These are phyloP conservation scores for Dissophora ornata DNA, from an alignment of 192 early-diverging fungal species.

Conservation along the genomic window DNA sequence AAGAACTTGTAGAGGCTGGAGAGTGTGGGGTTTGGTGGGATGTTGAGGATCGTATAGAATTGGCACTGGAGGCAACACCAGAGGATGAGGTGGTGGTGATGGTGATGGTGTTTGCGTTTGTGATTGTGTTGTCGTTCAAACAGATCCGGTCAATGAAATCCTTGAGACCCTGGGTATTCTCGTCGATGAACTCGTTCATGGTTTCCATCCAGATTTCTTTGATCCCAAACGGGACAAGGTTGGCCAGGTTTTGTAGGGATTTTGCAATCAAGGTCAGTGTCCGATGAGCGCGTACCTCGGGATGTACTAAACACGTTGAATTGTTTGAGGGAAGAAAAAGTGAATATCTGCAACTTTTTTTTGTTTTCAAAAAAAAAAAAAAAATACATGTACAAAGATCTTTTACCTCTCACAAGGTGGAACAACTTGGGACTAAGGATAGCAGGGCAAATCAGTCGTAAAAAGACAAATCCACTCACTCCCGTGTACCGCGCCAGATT, in stretches of 20 bases:
- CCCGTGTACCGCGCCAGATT: conserved; percentile 25
- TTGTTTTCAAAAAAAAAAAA: no score
- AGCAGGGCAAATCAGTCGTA: conserved; percentile 77
- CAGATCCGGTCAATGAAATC: conserved; percentile 72
- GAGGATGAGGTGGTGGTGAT: no score
- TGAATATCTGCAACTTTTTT: no score
- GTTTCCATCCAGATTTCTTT: conserved; percentile 79
- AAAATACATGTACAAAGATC: no score
- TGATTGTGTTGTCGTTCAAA: conserved; percentile 23
- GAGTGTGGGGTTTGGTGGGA: conserved; percentile 18
- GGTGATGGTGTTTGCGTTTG: no score
- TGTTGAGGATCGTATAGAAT: conserved; percentile 26
- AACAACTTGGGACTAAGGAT: conserved; percentile 78
- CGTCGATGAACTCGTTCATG: conserved; percentile 70
- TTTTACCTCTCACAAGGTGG: conserved; percentile 67
- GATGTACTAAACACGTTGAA: no score
- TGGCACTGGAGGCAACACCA: conserved; percentile 23
- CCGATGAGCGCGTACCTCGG: conserved; percentile 63
- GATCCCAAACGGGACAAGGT: conserved; percentile 68
- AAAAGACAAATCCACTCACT: conserved; percentile 75
- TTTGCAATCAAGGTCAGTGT: conserved; percentile 80
- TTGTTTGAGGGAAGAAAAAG: no score
- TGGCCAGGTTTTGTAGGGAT: conserved; percentile 76
- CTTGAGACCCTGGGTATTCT: conserved; percentile 68
- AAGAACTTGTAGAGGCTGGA: conserved; percentile 23